Evolutionary conservation across 2,329 filamentous ascomycete genomes (phyloP).

Genomic region (Ceratocystiopsis sp.): DNA sequence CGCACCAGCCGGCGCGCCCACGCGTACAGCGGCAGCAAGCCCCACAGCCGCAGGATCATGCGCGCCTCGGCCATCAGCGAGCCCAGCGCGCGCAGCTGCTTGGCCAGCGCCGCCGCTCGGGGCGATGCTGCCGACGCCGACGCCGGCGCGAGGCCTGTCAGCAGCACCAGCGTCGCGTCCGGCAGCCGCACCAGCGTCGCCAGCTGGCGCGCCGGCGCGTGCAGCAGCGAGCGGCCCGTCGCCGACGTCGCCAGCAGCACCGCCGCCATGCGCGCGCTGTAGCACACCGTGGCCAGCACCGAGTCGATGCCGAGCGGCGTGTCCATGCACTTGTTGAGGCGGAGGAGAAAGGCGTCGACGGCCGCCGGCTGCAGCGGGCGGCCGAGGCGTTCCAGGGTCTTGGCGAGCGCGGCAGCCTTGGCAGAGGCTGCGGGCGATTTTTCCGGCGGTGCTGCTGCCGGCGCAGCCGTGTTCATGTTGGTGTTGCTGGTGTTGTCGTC

Average conservation of each 20-base stretch:
- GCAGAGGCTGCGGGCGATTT: too few species aligned
- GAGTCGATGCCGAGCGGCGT: constrained; percentile 54
- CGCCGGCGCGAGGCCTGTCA: constrained; percentile 8
- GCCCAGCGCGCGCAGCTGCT: constrained; percentile 42
- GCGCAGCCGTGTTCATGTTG: too few species aligned
- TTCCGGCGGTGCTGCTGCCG: too few species aligned
- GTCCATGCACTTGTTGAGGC: constrained; percentile 45
- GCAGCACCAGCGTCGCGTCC: constrained; percentile 24
- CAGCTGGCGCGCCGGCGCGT: constrained; percentile 29
- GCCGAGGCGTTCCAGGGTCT: too few species aligned
- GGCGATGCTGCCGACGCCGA: not conserved
- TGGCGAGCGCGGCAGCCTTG: constrained; percentile 4
- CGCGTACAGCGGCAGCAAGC: constrained; percentile 54
- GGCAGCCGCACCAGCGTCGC: constrained; percentile 34
- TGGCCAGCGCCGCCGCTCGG: constrained; percentile 26
- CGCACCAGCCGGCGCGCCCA: constrained; percentile 38
- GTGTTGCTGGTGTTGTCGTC: too few species aligned
- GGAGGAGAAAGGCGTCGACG: constrained; percentile 35
- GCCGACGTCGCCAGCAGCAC: constrained; percentile 29
- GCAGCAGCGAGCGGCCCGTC: constrained; percentile 39
- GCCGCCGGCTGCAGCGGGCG: constrained; percentile 16
- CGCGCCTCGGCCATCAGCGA: constrained; percentile 52
- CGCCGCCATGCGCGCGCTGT: constrained; percentile 41
- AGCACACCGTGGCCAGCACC: constrained; percentile 51
- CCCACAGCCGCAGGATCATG: constrained; percentile 62